Evolutionary conservation across 179 eudicot genomes (phyloP).

Genomic region (Drosera spatulata): DNA sequence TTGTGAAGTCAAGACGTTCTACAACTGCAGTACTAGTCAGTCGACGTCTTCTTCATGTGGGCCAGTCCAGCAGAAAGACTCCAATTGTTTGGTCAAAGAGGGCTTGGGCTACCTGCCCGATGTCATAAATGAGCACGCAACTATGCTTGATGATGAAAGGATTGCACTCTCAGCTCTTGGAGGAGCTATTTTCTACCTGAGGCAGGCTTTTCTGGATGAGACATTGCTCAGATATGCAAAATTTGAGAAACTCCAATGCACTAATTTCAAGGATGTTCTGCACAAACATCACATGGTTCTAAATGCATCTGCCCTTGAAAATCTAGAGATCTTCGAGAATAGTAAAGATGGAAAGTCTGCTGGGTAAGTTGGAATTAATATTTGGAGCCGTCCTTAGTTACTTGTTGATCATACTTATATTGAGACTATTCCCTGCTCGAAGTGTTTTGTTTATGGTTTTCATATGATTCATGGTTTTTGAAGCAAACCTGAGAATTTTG

Average conservation of each 20-base stretch:
- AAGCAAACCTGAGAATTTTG: background rate
- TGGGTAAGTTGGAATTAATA: conserved; percentile 39
- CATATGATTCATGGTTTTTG: background rate
- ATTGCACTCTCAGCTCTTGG: conserved; percentile 94
- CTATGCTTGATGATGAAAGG: conserved; percentile 40
- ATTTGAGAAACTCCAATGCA: conserved; percentile 75
- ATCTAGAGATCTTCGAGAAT: conserved; percentile 92
- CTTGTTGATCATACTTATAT: background rate
- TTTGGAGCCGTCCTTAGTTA: background rate
- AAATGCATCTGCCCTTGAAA: conserved; percentile 91
- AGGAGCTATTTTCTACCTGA: conserved; percentile 76
- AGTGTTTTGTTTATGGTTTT: background rate
- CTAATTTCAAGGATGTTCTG: conserved; percentile 40
- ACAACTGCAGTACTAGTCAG: conserved; percentile 21
- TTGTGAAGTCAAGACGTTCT: conserved; percentile 49
- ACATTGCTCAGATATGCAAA: conserved; percentile 81
- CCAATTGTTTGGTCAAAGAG: conserved; percentile 14
- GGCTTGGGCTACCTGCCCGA: conserved; percentile 43
- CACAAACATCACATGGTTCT: conserved; percentile 78
- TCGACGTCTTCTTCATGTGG: conserved; percentile 18
- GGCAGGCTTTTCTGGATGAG: conserved; percentile 86
- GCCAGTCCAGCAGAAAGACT: conserved; percentile 13
- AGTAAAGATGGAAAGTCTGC: conserved; percentile 65
- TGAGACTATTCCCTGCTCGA: background rate
- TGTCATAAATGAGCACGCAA: conserved; percentile 41